phyloP scores from a whole-genome alignment of 768 basidiomycete species.

The Daedaleopsis sinensis region DNA sequence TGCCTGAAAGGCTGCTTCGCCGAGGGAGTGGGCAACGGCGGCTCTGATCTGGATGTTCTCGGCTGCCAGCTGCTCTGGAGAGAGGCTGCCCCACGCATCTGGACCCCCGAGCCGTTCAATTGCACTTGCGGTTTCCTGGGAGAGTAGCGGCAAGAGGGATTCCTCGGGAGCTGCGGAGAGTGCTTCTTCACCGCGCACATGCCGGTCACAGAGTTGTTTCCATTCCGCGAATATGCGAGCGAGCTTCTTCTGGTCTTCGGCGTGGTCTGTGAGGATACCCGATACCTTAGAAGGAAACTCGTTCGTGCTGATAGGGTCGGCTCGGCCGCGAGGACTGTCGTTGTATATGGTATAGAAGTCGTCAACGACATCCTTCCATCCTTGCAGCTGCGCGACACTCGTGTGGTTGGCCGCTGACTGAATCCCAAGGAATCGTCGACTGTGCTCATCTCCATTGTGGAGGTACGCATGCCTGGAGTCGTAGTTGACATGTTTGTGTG shows the following conservation, averaged over 20 bases:
- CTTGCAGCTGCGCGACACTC: neutral
- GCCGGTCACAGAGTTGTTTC: neutral
- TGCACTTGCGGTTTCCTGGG: too few species aligned
- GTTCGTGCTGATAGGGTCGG: neutral
- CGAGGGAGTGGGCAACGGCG: too few species aligned
- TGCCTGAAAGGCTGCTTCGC: neutral
- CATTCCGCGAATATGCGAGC: neutral
- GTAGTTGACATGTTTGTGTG: neutral
- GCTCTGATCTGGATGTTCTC: too few species aligned
- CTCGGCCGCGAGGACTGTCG: neutral
- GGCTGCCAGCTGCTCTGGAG: too few species aligned
- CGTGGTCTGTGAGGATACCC: neutral
- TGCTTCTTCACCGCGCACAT: neutral
- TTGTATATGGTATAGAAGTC: neutral
- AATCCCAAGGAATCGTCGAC: neutral
- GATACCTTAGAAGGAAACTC: neutral
- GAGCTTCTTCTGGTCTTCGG: constrained; percentile 16
- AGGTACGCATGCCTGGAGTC: neutral
- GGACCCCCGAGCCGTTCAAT: too few species aligned
- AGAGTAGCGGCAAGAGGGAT: too few species aligned
- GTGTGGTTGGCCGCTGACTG: neutral
- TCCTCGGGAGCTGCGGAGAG: too few species aligned
- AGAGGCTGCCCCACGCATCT: too few species aligned
- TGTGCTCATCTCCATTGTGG: neutral
- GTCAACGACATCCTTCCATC: neutral